Conservation (phyloP, 139 green algal species). For the Raphidocelis subcapitata region DNA sequence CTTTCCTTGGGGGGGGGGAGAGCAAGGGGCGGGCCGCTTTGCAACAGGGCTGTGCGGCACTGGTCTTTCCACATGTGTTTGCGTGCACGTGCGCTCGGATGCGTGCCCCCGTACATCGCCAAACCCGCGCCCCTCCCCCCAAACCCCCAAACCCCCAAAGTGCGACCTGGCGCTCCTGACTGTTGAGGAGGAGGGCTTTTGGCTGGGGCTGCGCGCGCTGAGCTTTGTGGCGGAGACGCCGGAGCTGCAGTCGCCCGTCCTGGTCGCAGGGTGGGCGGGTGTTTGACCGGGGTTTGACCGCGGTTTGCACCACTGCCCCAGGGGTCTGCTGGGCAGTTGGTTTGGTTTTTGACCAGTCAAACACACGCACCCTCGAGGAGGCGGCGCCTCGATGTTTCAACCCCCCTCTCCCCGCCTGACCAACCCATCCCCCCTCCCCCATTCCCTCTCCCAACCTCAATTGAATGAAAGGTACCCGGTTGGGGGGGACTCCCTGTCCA, state of each 20-base stretch:
- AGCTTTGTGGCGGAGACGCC: slow-evolving; percentile 70
- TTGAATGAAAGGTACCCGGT: slow-evolving; percentile 75
- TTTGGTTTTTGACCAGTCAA: not conserved
- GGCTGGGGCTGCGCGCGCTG: slow-evolving; percentile 57
- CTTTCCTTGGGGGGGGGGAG: too few relatives aligned
- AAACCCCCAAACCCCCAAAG: too few relatives aligned
- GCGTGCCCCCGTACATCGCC: too few relatives aligned
- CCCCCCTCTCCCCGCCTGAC: not conserved
- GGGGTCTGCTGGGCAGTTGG: not conserved
- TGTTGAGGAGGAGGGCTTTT: slow-evolving; percentile 71
- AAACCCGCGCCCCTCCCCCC: too few relatives aligned
- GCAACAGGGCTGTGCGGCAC: too few relatives aligned
- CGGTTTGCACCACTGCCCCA: not conserved
- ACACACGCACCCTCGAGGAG: not conserved
- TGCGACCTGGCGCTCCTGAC: slow-evolving; percentile 82
- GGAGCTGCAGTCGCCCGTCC: slow-evolving; percentile 59
- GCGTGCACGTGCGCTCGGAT: too few relatives aligned
- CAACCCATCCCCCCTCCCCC: not conserved
- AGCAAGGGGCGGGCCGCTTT: too few relatives aligned
- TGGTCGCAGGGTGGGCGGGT: slow-evolving; percentile 8
- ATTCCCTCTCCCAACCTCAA: slow-evolving; percentile 56
- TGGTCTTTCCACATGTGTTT: too few relatives aligned
- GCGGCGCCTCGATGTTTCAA: not conserved
- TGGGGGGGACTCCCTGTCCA: slow-evolving; percentile 60
- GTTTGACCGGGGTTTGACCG: not conserved